Percentiles rank a stretch among this genome's conserved stretches.
Evolutionary conservation across 495 filamentous ascomycete genomes (phyloP).

Genomic region (Barbatosphaeria neglecta): DNA sequence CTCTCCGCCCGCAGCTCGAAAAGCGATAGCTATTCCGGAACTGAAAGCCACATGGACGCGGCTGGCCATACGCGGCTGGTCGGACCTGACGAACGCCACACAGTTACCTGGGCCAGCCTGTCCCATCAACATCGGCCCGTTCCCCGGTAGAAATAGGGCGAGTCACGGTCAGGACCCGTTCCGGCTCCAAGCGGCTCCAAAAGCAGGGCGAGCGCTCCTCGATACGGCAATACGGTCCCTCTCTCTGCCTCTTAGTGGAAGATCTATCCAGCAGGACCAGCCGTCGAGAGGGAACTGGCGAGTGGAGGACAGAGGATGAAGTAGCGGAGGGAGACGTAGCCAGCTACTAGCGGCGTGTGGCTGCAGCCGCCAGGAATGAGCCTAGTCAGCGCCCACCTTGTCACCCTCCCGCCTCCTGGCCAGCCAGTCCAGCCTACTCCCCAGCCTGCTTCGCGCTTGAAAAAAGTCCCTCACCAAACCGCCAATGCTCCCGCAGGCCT

Average conservation of each 20-base stretch:
- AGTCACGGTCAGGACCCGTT: neutral
- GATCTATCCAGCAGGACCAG: too few relatives aligned
- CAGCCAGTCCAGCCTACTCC: too few relatives aligned
- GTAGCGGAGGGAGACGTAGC: too few relatives aligned
- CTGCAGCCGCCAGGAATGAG: neutral
- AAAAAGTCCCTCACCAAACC: too few relatives aligned
- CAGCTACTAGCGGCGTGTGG: too few relatives aligned
- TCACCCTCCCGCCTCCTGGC: too few relatives aligned
- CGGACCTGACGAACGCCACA: neutral
- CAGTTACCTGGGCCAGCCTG: neutral
- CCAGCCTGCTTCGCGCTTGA: too few relatives aligned
- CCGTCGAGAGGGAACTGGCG: too few relatives aligned
- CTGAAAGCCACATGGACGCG: neutral
- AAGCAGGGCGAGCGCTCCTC: too few relatives aligned
- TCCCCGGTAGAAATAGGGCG: neutral
- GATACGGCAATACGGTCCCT: neutral
- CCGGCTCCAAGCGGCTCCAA: too few relatives aligned
- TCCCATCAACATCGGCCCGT: neutral
- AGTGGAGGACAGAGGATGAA: too few relatives aligned
- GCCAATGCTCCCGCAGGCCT: too few relatives aligned
- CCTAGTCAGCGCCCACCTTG: neutral
- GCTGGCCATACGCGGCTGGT: neutral
- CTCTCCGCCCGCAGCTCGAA: neutral
- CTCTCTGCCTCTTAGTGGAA: neutral
- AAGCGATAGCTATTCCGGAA: neutral